Evolutionary conservation across 2,329 filamentous ascomycete genomes (phyloP), one percentile per base, ranked within the genome.

Genomic region (Microcyclospora pomicola): DNA sequence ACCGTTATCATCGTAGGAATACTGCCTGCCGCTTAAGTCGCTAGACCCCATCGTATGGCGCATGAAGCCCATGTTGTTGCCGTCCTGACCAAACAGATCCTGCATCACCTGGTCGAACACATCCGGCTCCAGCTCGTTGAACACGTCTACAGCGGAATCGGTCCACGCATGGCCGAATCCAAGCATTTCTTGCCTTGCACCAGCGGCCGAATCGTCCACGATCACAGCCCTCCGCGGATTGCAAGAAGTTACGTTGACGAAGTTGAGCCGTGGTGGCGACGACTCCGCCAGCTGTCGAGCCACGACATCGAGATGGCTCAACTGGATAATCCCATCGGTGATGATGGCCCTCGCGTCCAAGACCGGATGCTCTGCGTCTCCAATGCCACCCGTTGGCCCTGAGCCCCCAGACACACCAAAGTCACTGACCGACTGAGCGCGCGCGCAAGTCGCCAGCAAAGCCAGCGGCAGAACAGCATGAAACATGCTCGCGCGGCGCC

Each of bases 161-260:
- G 60, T 63, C 38, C 59, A 58, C 2, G 59, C 55, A 31, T 54
- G 53, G 14, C 60, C 60, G 34, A 62, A 62, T 11, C 60, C 60
- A 65, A 50, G 24, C 47, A 53, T 51, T 33, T 48, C 41, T 40
- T 53, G 50, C 30, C 39, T 38, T 6, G 42, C 41, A 11, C 49
- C 50, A 36, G 40, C 32, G 6, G 31, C 6, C 2, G 41, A 34
- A 31, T 44, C 38, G 34, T 52, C 42, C 16, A 51, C 37, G 16
- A 49, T 33, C 10, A 42, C 37, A 16, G 34, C 37, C 12, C 40
- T 41, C 24, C 16, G 31, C 10, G 32, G 38, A 27, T 33, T 31
- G 14, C 28, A 27, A 16, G 34, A 43, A 10, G 42, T 42, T 1
- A 15, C 32, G 32, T 48, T 48, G 14, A 19, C 33, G 30, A 34